Evolutionary conservation across 345 rosid genomes (phyloP).

Genomic region (Xanthoceras sorbifolium): DNA sequence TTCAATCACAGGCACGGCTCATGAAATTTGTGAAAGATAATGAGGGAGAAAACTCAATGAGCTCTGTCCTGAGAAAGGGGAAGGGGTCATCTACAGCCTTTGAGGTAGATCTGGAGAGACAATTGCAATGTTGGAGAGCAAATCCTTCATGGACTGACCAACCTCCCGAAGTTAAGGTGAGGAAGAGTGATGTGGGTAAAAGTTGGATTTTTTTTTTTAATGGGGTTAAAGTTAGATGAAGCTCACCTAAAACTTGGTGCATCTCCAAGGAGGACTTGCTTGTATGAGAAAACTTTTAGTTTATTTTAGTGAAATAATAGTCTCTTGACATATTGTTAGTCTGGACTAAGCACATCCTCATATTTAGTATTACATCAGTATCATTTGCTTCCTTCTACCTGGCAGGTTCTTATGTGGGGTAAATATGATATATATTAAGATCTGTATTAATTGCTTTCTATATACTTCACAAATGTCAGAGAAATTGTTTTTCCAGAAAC

Average conservation of each 20-base stretch:
- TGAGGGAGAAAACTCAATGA: slow-evolving; percentile 28
- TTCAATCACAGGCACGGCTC: slow-evolving; percentile 50
- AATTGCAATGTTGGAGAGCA: slow-evolving; percentile 74
- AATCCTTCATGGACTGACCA: slow-evolving; percentile 71
- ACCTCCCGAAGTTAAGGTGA: slow-evolving; percentile 65
- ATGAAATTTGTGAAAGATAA: slow-evolving; percentile 44
- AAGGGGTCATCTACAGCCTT: slow-evolving; percentile 38
- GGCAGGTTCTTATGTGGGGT: background rate
- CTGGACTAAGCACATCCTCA: background rate
- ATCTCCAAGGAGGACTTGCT: background rate
- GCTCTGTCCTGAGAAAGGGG: slow-evolving; percentile 40
- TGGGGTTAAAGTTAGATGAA: background rate
- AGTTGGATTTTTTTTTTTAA: background rate
- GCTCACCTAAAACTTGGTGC: background rate
- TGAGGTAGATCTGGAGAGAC: slow-evolving; percentile 58
- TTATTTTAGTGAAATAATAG: background rate
- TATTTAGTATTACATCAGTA: background rate
- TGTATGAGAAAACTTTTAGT: background rate
- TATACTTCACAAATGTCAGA: background rate
- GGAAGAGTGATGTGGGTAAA: background rate
- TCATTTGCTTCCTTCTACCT: background rate
- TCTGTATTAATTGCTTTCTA: background rate
- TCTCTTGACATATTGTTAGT: background rate
- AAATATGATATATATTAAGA: background rate
- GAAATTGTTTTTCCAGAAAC: background rate